Base-by-base conservation (phyloP, 441 rosid species). In the Francoa sonchifolia region DNA sequence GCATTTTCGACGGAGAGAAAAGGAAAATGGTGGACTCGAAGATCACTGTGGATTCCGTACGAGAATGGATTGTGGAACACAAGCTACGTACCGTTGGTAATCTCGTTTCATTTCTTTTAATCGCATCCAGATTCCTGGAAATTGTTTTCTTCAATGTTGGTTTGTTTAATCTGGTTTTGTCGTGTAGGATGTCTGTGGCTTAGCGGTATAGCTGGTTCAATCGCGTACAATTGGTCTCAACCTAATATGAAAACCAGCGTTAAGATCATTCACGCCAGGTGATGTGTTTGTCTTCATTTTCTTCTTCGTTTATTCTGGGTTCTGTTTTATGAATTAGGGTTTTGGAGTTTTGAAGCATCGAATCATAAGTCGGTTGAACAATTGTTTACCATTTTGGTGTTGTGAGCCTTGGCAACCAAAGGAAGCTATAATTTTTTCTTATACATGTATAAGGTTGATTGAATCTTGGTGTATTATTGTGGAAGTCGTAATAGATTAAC, bases 241-340 rank as follows among this genome's bases (percentile, higher is more conserved):
- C 95, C 95, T 16, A 67, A 50, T 43, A 88, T 87, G 97, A 87
- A 87, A 47, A 76, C 97, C 50, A 83, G 95, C 62, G 95, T 87
- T 60, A 71, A 76, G 72, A 60, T 87, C 52, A 87, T 87, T 54
- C 97, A 88, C 39, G 97, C 95, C 22, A 78, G 97, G 95, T 84
- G 50, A 36, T 11, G 4, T 10, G 1, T 17, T 3, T 17, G 31
- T 8, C 13, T 12, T 11, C 13, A 0, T 23, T 23, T 8, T 17
- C 9, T 5, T 19, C 21, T 39, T 33, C 1, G n/a, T 25, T 21
- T 3, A 2, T 2, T 8, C 3, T n/a, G n/a, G n/a, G n/a, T 31
- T 34, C 1, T 20, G 6, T 7, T 5, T n/a, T 20, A 33, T 2
- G 3, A 8, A 8, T 6, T 12, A 25, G 8, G 16, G 1, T 11